phyloP scores from a whole-genome alignment of 1,139 yeast species.

The Saccharomycopsis phalli region DNA sequence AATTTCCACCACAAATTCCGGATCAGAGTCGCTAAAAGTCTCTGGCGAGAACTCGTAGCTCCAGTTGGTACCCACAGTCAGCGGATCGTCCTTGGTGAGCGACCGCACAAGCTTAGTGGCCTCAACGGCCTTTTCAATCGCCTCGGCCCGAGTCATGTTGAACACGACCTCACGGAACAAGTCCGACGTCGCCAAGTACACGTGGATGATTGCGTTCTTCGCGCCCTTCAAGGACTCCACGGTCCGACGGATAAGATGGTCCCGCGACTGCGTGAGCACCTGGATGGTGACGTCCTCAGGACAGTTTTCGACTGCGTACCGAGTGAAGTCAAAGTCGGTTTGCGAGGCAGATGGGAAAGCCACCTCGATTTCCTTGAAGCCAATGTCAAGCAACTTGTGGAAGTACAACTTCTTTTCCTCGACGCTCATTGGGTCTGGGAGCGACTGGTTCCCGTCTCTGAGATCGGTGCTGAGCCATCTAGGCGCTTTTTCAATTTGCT shows the following conservation, averaged over 20 bases:
- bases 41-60: constrained; percentile 92
- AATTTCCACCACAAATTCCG: constrained; percentile 72
- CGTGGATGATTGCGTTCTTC: constrained; percentile 80
- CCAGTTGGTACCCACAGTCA: constrained; percentile 69
- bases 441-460: constrained; percentile 94
- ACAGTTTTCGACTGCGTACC: constrained; percentile 84
- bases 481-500: constrained; percentile 69
- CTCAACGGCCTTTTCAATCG: constrained; percentile 71
- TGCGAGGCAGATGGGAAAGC: constrained; percentile 96
- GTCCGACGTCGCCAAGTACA: constrained; percentile 87
- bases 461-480: constrained; percentile 95
- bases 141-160: constrained; percentile 73
- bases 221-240: constrained; percentile 87
- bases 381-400: constrained; percentile 75
- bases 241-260: constrained; percentile 79
- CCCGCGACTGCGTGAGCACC: constrained; percentile 87
- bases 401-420: constrained; percentile 85
- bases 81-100: constrained; percentile 83
- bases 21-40: constrained; percentile 83
- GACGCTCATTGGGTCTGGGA: constrained; percentile 94
- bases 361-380: constrained; percentile 95
- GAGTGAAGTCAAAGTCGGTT: constrained; percentile 90
- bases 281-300: constrained; percentile 92
- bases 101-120: constrained; percentile 73
- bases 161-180: constrained; percentile 87